Base-by-base conservation (phyloP, 2,329 filamentous ascomycete species). In the Verticillium klebahnii region DNA sequence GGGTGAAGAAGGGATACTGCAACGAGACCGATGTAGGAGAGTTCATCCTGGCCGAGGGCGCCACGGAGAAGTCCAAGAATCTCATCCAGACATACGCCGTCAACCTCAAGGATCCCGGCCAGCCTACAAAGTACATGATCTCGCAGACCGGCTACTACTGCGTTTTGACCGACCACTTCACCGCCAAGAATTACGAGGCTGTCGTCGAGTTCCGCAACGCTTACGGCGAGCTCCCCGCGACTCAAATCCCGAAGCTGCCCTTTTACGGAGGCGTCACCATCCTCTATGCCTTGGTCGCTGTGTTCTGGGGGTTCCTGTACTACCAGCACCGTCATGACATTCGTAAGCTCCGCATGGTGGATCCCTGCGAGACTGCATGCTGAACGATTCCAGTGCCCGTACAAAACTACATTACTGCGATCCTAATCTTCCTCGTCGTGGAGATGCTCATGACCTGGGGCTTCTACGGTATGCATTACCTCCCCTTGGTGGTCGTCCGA, bases 371-470 rank as follows among this genome's bases (percentile, higher is more conserved):
- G 19, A 19, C n/a, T 11, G n/a, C n/a, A 25, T 23, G 19, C 45
- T 19, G 45, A 37, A 8, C 23, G n/a, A 23, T 7, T n/a, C 19
- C 64, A 91, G 88, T 99, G 71, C 90, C 96, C 17, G 95, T 99
- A 2, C 95, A 99, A 76, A 99, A 99, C 74, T 99, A 99, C 75
- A 98, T 99, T 69, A 99, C 95, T 0, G 94, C 95, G 11, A 99
- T 98, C 64, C 82, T 99, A 58, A 87, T 95, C 59, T 99, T 99
- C 78, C 80, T 99, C 54, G 92, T 98, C 17, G 78, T 98, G 17
- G 95, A 99, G 75, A 97, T 98, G 88, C 81, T 98, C 71, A 93
- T 98, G 86, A 99, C 95, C 2, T 99, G 95, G 95, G 93, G 92
- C 54, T 99, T 96, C 79, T 99, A 98, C 75, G 88, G 89, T 91